Percentiles rank a stretch among this genome's conserved stretches.
Conservation (phyloP, 345 rosid species). For the Arabis alpina region DNA sequence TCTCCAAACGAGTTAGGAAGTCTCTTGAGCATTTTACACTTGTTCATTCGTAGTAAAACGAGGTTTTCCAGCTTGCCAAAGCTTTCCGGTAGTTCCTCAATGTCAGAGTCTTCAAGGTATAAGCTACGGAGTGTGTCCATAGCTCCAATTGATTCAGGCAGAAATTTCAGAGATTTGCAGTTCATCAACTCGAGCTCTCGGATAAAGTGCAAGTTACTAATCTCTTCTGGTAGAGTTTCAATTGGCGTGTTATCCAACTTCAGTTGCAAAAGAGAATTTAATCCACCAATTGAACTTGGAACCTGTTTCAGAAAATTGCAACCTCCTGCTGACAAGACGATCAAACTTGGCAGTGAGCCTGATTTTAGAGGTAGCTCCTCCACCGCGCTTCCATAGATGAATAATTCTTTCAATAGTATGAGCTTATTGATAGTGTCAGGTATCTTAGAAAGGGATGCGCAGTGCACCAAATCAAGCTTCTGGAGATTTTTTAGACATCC, state of each 20-base stretch:
- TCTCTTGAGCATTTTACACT: conserved; percentile 28
- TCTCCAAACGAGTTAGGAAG: conserved; percentile 41
- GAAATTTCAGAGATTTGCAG: conserved; percentile 24
- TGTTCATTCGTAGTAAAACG: conserved; percentile 5
- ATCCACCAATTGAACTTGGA: conserved; percentile 36
- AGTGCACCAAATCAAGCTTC: conserved; percentile 26
- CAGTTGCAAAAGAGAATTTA: conserved; percentile 35
- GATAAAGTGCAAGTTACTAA: conserved; percentile 23
- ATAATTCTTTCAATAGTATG: conserved; percentile 26
- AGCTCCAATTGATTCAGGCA: conserved; percentile 28
- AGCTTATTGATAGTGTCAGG: conserved; percentile 33
- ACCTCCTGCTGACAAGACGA: conserved; percentile 22
- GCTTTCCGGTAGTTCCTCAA: conserved; percentile 30
- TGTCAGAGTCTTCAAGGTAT: conserved; percentile 23
- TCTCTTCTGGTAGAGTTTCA: conserved; percentile 31
- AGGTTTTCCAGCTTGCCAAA: conserved; percentile 41
- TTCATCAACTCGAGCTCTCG: conserved; percentile 10
- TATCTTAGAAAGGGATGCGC: conserved; percentile 25
- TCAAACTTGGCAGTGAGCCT: conserved; percentile 24
- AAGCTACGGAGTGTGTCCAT: conserved; percentile 37
- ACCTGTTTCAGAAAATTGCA: conserved; percentile 28
- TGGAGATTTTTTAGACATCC: conserved; percentile 22
- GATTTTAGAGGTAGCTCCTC: conserved; percentile 24
- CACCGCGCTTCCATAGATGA: conserved; percentile 24
- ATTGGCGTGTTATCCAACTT: conserved; percentile 27